Evolutionary conservation across 768 basidiomycete genomes (phyloP), one percentile per base, ranked within the genome.

Genomic region (Lenzites betulinus): DNA sequence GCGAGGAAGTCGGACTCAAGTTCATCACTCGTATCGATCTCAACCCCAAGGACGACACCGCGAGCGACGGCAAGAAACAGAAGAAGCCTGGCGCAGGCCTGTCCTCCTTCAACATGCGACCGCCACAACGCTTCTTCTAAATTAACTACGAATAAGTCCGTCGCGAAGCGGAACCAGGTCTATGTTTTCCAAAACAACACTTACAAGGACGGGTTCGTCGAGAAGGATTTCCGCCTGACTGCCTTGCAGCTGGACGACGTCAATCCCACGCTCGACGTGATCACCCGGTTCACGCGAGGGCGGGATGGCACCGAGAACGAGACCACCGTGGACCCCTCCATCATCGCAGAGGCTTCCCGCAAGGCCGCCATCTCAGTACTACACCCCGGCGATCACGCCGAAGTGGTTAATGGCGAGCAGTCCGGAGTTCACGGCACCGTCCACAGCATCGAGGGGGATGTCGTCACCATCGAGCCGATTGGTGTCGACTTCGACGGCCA

Each of bases 21-120:
- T 94, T 97, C 70, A 85, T 99, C 59, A 97, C 97, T n/a, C 91
- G 97, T 69, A 97, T 99, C 71, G 97, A 99, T 76, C 80, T 98
- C 53, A 92, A 89, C 59, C 96, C 96, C 33, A 86, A 88, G 57
- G 95, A 97, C 59, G 91, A 93, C 38, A 74, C 81, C 9, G 78
- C 78, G 0, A 80, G 85, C 28, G 86, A 81, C 64, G 83, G 84
- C 30, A 87, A 86, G 69, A 96, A 96, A 74, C 85, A 92, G 54
- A 90, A 92, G 71, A 94, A 92, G 70, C 72, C 74, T 3, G 76
- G 76, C 1, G 65, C 81, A 1, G 74, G 77, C 5, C 69, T 78
- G 9, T 74, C 83, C 6, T 78, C 79, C 2, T 70, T 71, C 28
- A 78, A 80, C n/a, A 83, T 88, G 74, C 88, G 95, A 15, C 93